Evolutionary conservation across 2,329 filamentous ascomycete genomes (phyloP).

Genomic region (Alternaria incomplexa): DNA sequence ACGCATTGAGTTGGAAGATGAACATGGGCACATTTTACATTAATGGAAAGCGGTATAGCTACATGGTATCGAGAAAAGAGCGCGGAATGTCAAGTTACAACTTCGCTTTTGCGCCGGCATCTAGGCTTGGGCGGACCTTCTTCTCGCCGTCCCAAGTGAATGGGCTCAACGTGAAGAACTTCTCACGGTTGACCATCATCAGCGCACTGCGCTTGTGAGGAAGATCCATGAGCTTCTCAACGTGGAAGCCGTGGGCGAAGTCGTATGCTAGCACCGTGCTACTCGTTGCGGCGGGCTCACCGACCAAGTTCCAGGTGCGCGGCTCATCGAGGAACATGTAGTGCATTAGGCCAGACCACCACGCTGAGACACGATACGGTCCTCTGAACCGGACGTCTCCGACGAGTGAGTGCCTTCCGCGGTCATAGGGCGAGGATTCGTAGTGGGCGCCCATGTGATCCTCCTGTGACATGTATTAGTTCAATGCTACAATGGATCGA

Average conservation of each 20-base stretch:
- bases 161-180: conserved; percentile 73
- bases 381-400: conserved; percentile 63
- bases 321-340: conserved; percentile 66
- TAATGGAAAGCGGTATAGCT: not conserved
- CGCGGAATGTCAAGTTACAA: conserved; percentile 20
- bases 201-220: conserved; percentile 75
- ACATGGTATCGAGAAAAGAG: not conserved
- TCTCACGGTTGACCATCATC: conserved; percentile 67
- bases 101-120: conserved; percentile 43
- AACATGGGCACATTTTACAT: not conserved
- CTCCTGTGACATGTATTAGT: conserved; percentile 51
- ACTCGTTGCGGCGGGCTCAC: conserved; percentile 76
- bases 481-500: not conserved
- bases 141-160: conserved; percentile 52
- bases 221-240: conserved; percentile 75
- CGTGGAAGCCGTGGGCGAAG: conserved; percentile 72
- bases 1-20: not conserved
- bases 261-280: conserved; percentile 76
- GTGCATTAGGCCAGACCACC: conserved; percentile 65
- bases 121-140: conserved; percentile 43
- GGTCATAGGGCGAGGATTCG: conserved; percentile 62
- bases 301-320: conserved; percentile 61
- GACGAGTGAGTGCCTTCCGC: conserved; percentile 66
- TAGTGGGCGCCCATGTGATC: conserved; percentile 67
- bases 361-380: conserved; percentile 62